Evolutionary conservation across 495 filamentous ascomycete genomes (phyloP), one percentile per base, ranked within the genome.

Genomic region (Elasticomyces elasticus): DNA sequence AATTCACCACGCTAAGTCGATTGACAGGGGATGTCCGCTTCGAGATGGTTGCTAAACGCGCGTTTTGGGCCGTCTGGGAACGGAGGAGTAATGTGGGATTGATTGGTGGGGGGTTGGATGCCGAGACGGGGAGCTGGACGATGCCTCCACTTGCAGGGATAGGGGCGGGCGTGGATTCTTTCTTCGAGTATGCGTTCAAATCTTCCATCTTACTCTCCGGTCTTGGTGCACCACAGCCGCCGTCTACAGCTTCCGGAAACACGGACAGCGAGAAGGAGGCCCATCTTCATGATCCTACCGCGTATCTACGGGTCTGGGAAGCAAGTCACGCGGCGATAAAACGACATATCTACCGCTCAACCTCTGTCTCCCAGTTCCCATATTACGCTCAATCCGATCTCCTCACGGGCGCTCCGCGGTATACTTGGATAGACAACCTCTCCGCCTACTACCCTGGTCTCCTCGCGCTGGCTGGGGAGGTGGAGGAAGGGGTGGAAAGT

Each of bases 171-270:
- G 85, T 94, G 59, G 92, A 97, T 67, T 95, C 89, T 70, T 98
- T 97, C 70, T 97, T 91, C 62, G 92, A 98, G 71, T 98, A 98
- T 65, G 92, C 92, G 1, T 77, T 95, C 64, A 98, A 98, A 65
- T 85, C 89, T 1, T 82, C 94, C 59, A 84, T 98, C 56, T 70
- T 98, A 9, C 79, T 96, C 17, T 94, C 91, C 1, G 82, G 86
- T 5, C 47, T 69, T 11, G n/a, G n/a, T n/a, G n/a, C n/a, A n/a
- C 54, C 63, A 51, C 37, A 10, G 12, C 30, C 51, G 7, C 12
- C 22, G 4, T 26, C 27, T 24, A 35, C 40, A 5, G 15, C 30
- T 2, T 58, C 17, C 0, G 22, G 51, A 7, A 49, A 54, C 43
- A 41, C 54, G 3, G 20, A 3, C 25, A 28, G n/a, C n/a, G n/a